These are phyloP conservation scores for Silene coronaria DNA, from an alignment of 179 eudicot species.

Conservation along the genomic window DNA sequence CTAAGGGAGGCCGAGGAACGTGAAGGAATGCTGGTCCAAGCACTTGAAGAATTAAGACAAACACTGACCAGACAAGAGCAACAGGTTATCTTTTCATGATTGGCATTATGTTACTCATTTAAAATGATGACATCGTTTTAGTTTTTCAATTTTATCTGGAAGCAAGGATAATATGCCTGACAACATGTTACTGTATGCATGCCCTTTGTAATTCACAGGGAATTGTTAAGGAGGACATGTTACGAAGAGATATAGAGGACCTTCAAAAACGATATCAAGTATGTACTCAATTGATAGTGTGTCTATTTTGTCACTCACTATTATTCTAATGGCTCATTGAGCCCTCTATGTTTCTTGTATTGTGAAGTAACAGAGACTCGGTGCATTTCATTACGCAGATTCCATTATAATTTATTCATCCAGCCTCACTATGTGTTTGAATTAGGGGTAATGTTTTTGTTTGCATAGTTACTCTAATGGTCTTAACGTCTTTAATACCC, in stretches of 20 bases:
- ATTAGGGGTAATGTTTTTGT: neutral
- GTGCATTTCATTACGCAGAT: neutral
- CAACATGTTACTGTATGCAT: neutral
- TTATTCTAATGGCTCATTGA: neutral
- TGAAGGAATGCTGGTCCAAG: constrained; percentile 74
- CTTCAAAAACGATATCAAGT: constrained; percentile 93
- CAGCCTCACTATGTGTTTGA: neutral
- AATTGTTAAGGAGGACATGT: constrained; percentile 75
- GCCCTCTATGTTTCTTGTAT: neutral
- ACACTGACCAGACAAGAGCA: constrained; percentile 79
- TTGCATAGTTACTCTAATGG: neutral
- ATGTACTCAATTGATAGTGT: constrained; percentile 22
- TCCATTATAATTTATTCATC: neutral
- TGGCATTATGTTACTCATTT: constrained; percentile 14
- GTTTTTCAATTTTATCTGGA: neutral
- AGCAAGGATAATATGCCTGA: neutral
- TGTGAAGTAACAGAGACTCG: neutral
- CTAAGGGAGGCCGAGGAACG: constrained; percentile 76
- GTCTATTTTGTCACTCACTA: neutral
- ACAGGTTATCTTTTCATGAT: constrained; percentile 47
- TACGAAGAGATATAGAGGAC: constrained; percentile 80
- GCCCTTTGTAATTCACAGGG: constrained; percentile 39
- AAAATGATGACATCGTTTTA: neutral
- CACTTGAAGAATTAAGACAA: constrained; percentile 79
- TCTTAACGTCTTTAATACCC: constrained; percentile 20